Conservation (phyloP, 1,139 yeast genomes). For the Yamadazyma aaseri region DNA sequence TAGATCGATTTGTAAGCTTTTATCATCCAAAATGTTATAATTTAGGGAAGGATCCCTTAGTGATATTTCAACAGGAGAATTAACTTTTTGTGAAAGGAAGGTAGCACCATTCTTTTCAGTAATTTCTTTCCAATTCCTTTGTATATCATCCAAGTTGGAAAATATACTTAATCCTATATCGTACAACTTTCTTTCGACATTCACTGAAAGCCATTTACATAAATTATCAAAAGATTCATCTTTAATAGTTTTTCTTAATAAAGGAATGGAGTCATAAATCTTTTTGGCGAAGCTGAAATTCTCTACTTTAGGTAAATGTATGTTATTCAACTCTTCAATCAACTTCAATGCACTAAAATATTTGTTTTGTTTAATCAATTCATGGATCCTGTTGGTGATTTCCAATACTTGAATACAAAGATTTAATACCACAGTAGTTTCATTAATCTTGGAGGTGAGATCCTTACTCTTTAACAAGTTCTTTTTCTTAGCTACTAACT, state of each 20-base stretch:
- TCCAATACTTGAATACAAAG: conserved; percentile 82
- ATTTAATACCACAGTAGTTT: conserved; percentile 59
- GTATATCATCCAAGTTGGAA: conserved; percentile 53
- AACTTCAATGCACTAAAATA: conserved; percentile 87
- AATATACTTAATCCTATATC: conserved; percentile 62
- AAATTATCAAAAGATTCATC: conserved; percentile 77
- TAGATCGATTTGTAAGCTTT: conserved; percentile 51
- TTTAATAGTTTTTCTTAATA: conserved; percentile 69
- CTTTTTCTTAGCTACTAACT: conserved; percentile 59
- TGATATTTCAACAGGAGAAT: conserved; percentile 81
- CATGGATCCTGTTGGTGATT: conserved; percentile 82
- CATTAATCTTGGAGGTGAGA: conserved; percentile 58
- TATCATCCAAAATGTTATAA: conserved; percentile 48
- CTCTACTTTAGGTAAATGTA: conserved; percentile 69
- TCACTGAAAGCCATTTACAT: conserved; percentile 66
- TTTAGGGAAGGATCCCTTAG: conserved; percentile 55
- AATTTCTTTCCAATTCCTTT: conserved; percentile 53
- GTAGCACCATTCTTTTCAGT: conserved; percentile 31
- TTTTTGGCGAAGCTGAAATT: conserved; percentile 74
- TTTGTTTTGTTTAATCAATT: conserved; percentile 68
- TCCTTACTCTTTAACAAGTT: conserved; percentile 55
- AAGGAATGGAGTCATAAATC: conserved; percentile 74
- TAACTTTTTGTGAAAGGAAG: conserved; percentile 64
- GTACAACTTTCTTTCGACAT: conserved; percentile 59
- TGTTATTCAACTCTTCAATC: conserved; percentile 65